Conservation (phyloP, 2,329 filamentous ascomycete species). For the Emmonsiellopsis sp. region DNA sequence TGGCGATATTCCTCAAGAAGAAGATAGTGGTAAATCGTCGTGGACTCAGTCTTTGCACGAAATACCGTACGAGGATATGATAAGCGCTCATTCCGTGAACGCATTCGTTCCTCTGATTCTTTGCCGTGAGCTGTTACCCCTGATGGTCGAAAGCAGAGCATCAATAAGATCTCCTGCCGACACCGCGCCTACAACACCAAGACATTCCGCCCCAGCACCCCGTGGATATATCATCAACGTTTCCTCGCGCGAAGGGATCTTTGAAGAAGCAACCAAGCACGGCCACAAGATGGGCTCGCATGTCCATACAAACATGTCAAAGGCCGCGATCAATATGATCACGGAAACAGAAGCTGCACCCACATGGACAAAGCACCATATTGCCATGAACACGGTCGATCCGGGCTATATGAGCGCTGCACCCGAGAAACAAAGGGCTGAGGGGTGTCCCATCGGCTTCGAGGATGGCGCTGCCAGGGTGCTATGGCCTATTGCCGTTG, state of each 20-base stretch:
- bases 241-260: slow-evolving; percentile 29
- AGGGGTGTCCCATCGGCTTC: slow-evolving; percentile 26
- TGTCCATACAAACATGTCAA: slow-evolving; percentile 33
- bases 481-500: slow-evolving; percentile 26
- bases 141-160: slow-evolving; percentile 14
- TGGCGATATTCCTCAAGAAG: neutral
- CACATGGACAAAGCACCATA: slow-evolving; percentile 20
- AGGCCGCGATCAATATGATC: slow-evolving; percentile 34
- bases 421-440: slow-evolving; percentile 20
- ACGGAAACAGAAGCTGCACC: slow-evolving; percentile 27
- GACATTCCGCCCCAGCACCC: neutral
- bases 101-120: slow-evolving; percentile 31
- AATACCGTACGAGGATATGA: slow-evolving; percentile 32
- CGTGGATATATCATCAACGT: slow-evolving; percentile 24
- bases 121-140: slow-evolving; percentile 26
- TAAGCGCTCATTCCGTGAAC: slow-evolving; percentile 29
- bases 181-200: neutral
- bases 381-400: slow-evolving; percentile 32
- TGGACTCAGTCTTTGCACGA: slow-evolving; percentile 27
- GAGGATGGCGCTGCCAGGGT: slow-evolving; percentile 30
- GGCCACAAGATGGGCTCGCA: slow-evolving; percentile 23
- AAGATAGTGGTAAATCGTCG: slow-evolving; percentile 18
- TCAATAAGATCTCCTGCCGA: neutral
- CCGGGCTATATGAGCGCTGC: slow-evolving; percentile 31
- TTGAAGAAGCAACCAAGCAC: slow-evolving; percentile 15